A percentile compares a stretch with the other conserved stretches of the same genome.
These are phyloP conservation scores for Suillus variegatus DNA, from an alignment of 768 basidiomycete species.

Conservation along the genomic window DNA sequence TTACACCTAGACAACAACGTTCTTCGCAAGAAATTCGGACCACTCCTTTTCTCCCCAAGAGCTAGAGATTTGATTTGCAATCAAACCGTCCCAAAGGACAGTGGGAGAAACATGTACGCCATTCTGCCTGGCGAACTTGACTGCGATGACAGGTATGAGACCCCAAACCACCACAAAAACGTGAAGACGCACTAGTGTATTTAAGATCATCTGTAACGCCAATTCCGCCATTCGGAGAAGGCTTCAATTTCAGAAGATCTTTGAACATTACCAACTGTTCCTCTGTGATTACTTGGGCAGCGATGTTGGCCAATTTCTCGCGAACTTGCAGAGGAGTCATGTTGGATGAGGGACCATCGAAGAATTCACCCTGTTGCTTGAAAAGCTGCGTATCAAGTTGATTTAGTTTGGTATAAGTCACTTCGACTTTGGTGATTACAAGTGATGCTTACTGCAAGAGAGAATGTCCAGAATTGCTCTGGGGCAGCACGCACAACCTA, in stretches of 20 bases:
- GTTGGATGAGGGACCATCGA: slow-evolving; percentile 69
- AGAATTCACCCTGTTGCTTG: slow-evolving; percentile 75
- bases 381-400: slow-evolving; percentile 56
- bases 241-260: slow-evolving; percentile 63
- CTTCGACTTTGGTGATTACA: not conserved
- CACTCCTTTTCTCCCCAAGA: slow-evolving; percentile 84
- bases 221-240: slow-evolving; percentile 75
- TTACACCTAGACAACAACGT: slow-evolving; percentile 44
- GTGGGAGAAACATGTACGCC: slow-evolving; percentile 91
- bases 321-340: slow-evolving; percentile 74
- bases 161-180: not conserved
- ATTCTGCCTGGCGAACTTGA: slow-evolving; percentile 91
- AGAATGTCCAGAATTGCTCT: slow-evolving; percentile 79
- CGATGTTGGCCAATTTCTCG: slow-evolving; percentile 66
- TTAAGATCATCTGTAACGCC: slow-evolving; percentile 85
- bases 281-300: slow-evolving; percentile 51
- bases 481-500: slow-evolving; percentile 70
- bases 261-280: slow-evolving; percentile 53
- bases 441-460: slow-evolving; percentile 50
- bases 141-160: slow-evolving; percentile 37
- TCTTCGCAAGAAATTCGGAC: slow-evolving; percentile 69
- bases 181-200: slow-evolving; percentile 67
- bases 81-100: slow-evolving; percentile 71
- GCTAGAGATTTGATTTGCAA: slow-evolving; percentile 74
- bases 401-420: not conserved